Evolutionary conservation across 2,329 filamentous ascomycete genomes (phyloP), one percentile per base, ranked within the genome.

Genomic region (Ophiostoma tasmaniense): DNA sequence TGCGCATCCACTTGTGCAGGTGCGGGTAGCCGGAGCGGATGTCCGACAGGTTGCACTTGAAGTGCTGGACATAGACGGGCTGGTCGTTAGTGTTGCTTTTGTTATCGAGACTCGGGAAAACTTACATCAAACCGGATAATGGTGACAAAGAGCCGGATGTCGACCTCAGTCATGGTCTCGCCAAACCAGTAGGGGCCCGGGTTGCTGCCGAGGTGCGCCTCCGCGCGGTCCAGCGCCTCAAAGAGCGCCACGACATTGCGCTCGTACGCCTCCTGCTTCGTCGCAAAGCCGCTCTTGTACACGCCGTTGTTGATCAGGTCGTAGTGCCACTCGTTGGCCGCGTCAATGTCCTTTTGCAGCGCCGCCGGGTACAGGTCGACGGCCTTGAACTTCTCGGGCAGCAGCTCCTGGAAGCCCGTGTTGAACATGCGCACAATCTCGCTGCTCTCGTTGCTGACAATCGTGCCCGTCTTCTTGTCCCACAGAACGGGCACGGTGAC

Each of bases 341-440:
- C 85, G 71, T 97, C 92, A 74, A 97, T 96, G 66, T 89, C 78
- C 55, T 74, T 74, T 61, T 83, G 83, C n/a, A 96, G 80, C 0
- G 82, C 75, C 61, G 84, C 76, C 0, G 93, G 92, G 77, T 90
- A 91, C 55, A 93, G 82, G 64, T 89, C 85, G 5, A 93, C 76
- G 1, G 79, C 78, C 69, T 84, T 84, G 76, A 86, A 85, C 75
- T 88, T 77, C 2, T 84, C 81, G 0, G 84, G 84, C 30, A 93
- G 77, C 45, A 91, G 76, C 72, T 86, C 84, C 77, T 98, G 89
- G 76, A 98, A 98, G 77, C 87, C 91, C 59, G 84, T 84, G 76
- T 91, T 91, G 71, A 97, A 82, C 91, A 97, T 96, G 76, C 93
- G 89, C 77, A 97, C 88, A 77, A 97, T 97, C 81, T 97, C 93